Base-by-base conservation (phyloP, 768 basidiomycete genomes). In the Rhizopogon roseolus region DNA sequence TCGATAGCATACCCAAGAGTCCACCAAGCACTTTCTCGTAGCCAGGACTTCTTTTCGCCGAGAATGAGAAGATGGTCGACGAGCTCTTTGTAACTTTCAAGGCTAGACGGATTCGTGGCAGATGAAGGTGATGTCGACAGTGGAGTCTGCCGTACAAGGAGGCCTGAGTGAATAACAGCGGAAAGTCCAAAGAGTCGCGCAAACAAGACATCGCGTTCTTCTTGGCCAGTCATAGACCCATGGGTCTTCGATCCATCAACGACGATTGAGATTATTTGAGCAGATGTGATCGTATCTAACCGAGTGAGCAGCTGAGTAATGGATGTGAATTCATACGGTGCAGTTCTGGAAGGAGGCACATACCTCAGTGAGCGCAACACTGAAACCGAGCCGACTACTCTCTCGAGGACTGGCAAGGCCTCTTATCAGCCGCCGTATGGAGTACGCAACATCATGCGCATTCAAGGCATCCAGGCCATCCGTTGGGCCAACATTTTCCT, bases 341-440 rank as follows among this genome's bases (percentile, higher is more conserved):
- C 27, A 50, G n/a, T 40, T 27, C 36, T 39, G 32, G 53, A 6
- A 41, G 43, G 32, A 16, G 53, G 36, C 14, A 69, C 81, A 60
- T 64, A 96, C 95, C 78, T 97, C 95, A 0, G 96, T 93, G 60
- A 99, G 74, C 32, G 94, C 93, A 41, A 99, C 96, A 8, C 94
- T 93, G 66, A 98, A 99, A 16, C 96, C 96, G 37, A 98, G 74
- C 59, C 96, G 74, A 69, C 93, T 96, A 67, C 91, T 92, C 67
- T 99, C 95, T 62, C 94, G 77, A 1, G 93, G 89, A 67, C 92
- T 95, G 0, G 90, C 92, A 29, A 99, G 76, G 11, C 96, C 96
- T 40, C 93, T 79, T 16, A 96, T 74, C 36, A 99, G 79, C 14
- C 96, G 70, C 49, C 90, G 82, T 63, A 98, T 84, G 5, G 95